Conservation (phyloP, 1,139 yeast species). For the Candida glucosophila region DNA sequence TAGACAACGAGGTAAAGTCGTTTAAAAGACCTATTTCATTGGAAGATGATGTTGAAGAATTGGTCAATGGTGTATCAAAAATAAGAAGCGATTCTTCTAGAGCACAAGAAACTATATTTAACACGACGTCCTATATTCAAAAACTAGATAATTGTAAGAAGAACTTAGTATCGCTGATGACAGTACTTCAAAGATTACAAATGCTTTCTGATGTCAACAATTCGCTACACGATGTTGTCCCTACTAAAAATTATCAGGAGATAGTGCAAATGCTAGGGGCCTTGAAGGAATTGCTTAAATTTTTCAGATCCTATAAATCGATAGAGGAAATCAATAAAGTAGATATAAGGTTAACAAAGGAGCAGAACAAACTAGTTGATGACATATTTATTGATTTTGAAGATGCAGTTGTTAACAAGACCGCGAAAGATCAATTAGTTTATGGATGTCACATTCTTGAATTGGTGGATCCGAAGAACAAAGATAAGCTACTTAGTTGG, state of each 20-base stretch:
- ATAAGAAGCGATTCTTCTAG: slow-evolving; percentile 20
- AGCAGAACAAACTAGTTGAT: slow-evolving; percentile 60
- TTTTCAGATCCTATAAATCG: slow-evolving; percentile 76
- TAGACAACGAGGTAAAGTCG: slow-evolving; percentile 21
- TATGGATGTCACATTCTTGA: slow-evolving; percentile 72
- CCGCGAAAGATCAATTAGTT: slow-evolving; percentile 22
- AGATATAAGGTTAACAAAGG: slow-evolving; percentile 51
- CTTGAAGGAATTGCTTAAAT: slow-evolving; percentile 66
- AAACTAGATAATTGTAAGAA: slow-evolving; percentile 72
- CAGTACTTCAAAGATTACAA: slow-evolving; percentile 76
- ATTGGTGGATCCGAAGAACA: slow-evolving; percentile 51
- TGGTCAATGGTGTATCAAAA: slow-evolving; percentile 30
- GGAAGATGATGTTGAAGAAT: slow-evolving; percentile 34
- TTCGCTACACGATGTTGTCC: slow-evolving; percentile 44
- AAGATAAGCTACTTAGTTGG: slow-evolving; percentile 63
- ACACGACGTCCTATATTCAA: slow-evolving; percentile 72
- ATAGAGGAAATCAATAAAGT: slow-evolving; percentile 73
- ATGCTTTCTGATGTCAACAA: slow-evolving; percentile 78
- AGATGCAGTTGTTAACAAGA: slow-evolving; percentile 21
- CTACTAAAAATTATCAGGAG: slow-evolving; percentile 47
- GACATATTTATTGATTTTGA: slow-evolving; percentile 74
- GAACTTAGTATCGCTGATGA: slow-evolving; percentile 77
- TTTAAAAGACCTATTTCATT: slow-evolving; percentile 20
- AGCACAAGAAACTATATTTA: slow-evolving; percentile 58
- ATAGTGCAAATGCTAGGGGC: slow-evolving; percentile 65